Evolutionary conservation across 2,329 filamentous ascomycete genomes (phyloP), one percentile per base, ranked within the genome.

Genomic region (Colletotrichum sp.): DNA sequence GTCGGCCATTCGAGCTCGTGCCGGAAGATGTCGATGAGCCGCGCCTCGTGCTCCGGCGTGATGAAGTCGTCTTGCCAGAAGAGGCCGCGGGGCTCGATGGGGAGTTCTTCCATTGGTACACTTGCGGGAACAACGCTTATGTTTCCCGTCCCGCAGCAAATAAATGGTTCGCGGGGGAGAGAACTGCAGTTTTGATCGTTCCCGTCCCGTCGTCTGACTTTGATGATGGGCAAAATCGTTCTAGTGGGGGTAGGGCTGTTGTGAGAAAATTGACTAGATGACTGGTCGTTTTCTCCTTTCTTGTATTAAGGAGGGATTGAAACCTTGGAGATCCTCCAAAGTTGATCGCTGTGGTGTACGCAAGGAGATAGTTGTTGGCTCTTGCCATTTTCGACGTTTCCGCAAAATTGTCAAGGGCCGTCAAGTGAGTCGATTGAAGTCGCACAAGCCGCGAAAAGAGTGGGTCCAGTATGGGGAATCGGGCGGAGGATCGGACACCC

Each of bases 11-110:
- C 76, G 16, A 90, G 82, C 61, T 87, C 80, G 74, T 86, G 78
- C 12, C 67, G 71, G 78, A 91, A 89, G 70, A 86, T 84, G 32
- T 83, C 78, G 65, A 90, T 79, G 3, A 90, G 86, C 2, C 80
- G 71, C 30, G 80, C 78, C 79, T 91, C 89, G 74, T 89, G 86
- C 36, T 85, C 83, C 0, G 83, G 71, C 0, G 83, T 84, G 79
- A 90, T 85, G 78, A 89, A 90, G 76, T 89, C 82, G 10, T 83
- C 77, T 76, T 89, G 84, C 85, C 87, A 87, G 30, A 85, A 79
- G 8, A 88, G 79, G 6, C 87, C 87, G 0, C 81, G 79, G 0
- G 87, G 87, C 48, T 76, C 76, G 4, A 79, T 81, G 5, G 76
- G 66, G 15, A 81, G 75, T 48, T 80, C 79, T 30, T 79, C 71